Conservation (phyloP, 176 grass and related monocot genomes). For the Aegilops speltoides region DNA sequence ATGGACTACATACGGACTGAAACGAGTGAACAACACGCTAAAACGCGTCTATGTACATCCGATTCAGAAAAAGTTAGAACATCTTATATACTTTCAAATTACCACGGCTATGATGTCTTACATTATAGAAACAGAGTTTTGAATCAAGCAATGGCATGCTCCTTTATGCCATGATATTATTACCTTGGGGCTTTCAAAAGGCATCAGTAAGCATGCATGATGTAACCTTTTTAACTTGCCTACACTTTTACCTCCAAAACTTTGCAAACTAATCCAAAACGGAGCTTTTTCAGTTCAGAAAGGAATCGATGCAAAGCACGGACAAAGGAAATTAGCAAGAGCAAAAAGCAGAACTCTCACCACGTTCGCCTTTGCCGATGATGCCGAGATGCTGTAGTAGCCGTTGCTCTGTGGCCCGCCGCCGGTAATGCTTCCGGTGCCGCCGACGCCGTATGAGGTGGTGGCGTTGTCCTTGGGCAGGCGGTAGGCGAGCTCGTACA, state of each 20-base stretch:
- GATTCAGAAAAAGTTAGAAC: too few species aligned
- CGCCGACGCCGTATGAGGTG: conserved; percentile 20
- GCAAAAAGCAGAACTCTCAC: conserved; percentile 1
- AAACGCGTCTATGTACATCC: too few species aligned
- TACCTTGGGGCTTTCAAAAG: background rate
- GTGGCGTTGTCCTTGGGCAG: conserved; percentile 43
- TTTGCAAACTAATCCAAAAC: background rate
- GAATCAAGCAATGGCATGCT: background rate
- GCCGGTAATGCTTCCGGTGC: conserved; percentile 22
- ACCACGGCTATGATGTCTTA: too few species aligned
- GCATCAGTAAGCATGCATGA: too few species aligned
- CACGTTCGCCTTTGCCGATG: background rate
- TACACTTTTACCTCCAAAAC: background rate
- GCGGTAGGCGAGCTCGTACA: conserved; percentile 51
- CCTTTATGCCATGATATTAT: background rate
- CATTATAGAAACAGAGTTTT: background rate
- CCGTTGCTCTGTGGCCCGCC: conserved; percentile 11
- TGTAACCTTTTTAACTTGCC: background rate
- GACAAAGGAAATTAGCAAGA: background rate
- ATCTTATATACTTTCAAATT: background rate
- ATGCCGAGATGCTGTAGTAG: conserved; percentile 67
- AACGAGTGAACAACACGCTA: too few species aligned
- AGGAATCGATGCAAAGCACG: background rate
- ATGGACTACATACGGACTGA: too few species aligned
- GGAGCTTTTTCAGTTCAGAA: background rate